phyloP scores from a whole-genome alignment of 225 moss, liverwort and hornwort genomes.

The Thuidium tamariscinum region DNA sequence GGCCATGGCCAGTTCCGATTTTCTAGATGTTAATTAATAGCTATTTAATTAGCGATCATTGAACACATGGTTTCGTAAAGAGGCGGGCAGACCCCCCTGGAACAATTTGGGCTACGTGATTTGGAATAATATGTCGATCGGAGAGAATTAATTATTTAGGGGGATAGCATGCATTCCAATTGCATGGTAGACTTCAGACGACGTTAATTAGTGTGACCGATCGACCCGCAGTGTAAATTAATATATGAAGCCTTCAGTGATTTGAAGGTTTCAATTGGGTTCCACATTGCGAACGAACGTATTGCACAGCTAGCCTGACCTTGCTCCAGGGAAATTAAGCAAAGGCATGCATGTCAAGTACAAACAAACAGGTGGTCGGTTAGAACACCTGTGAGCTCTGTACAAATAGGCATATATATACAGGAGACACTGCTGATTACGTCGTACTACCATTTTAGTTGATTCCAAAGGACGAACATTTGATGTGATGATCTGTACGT shows the following conservation, averaged over 20 bases:
- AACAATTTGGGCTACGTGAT: not conserved
- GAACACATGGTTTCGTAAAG: not conserved
- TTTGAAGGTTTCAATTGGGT: not conserved
- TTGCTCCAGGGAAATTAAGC: not conserved
- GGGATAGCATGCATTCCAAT: not conserved
- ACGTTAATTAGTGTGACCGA: not conserved
- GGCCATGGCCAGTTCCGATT: not conserved
- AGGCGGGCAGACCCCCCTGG: not conserved
- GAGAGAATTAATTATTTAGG: not conserved
- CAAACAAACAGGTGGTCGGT: not conserved
- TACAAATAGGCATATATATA: not conserved
- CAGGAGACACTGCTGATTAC: not conserved
- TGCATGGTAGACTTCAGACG: not conserved
- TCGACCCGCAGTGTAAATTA: not conserved
- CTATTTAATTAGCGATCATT: not conserved
- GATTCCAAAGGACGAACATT: not conserved
- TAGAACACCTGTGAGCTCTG: not conserved
- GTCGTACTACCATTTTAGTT: not conserved
- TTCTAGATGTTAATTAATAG: not conserved
- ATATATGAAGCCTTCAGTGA: not conserved
- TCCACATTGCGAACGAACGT: not conserved
- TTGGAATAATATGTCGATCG: constrained; percentile 7
- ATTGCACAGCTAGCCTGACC: not conserved
- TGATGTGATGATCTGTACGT: not conserved
- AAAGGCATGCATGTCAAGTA: not conserved